Conservation (phyloP, 2,329 filamentous ascomycete species). For the Alternaria consortialis region DNA sequence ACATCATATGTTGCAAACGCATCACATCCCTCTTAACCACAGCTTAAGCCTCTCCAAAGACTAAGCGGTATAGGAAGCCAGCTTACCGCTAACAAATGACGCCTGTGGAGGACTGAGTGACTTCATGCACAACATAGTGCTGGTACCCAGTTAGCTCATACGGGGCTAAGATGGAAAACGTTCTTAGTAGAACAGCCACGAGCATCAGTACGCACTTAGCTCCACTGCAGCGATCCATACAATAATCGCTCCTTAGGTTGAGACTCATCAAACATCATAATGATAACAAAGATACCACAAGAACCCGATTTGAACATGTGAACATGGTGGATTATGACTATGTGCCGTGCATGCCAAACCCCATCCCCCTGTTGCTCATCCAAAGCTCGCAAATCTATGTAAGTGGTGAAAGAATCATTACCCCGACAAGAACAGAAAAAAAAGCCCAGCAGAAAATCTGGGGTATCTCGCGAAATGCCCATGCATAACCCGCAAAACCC, state of each 20-base stretch:
- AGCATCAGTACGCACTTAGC: not conserved
- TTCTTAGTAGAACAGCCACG: not conserved
- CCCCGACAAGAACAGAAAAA: conserved; percentile 1
- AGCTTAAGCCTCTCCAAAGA: not conserved
- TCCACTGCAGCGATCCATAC: not conserved
- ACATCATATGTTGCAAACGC: not conserved
- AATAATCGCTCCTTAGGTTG: not conserved
- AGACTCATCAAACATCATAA: not conserved
- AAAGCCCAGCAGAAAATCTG: conserved; percentile 11
- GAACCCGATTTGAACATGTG: not conserved
- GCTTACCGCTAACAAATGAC: not conserved
- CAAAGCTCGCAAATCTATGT: conserved; percentile 14
- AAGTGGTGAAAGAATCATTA: conserved; percentile 5
- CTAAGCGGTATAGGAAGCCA: not conserved
- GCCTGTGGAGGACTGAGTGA: not conserved
- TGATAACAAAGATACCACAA: not conserved
- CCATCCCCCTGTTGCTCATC: conserved; percentile 8
- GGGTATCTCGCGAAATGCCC: conserved; percentile 15
- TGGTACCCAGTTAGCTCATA: not conserved
- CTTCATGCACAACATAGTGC: not conserved
- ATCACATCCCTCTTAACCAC: not conserved
- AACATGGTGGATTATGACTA: conserved; percentile 18
- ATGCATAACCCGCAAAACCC: not conserved
- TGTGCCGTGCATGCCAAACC: conserved; percentile 10
- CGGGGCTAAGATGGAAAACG: not conserved